These are phyloP conservation scores for Acorus calamus DNA, from an alignment of 106 monocot species.

Conservation along the genomic window DNA sequence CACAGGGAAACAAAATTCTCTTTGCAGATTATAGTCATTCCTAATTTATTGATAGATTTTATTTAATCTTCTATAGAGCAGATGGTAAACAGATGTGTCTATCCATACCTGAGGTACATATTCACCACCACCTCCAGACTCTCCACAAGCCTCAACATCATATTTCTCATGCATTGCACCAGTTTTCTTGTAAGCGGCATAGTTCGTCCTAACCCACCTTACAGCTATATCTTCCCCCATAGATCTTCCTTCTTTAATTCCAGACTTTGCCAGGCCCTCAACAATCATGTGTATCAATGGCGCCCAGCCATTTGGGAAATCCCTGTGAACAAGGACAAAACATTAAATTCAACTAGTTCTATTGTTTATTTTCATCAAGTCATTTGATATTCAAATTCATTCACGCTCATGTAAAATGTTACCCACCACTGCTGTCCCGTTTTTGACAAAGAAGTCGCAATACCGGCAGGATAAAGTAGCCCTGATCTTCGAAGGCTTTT, in stretches of 20 bases:
- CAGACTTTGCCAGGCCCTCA: conserved; percentile 61
- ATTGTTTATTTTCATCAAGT: too few species aligned
- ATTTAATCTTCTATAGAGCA: too few species aligned
- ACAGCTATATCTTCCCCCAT: conserved; percentile 71
- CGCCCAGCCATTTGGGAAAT: conserved; percentile 98
- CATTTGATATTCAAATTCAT: too few species aligned
- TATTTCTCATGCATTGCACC: conserved; percentile 92
- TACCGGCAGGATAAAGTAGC: conserved; percentile 51
- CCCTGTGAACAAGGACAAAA: conserved; percentile 31
- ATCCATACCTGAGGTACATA: conserved; percentile 68
- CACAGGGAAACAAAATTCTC: too few species aligned
- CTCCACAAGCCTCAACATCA: conserved; percentile 65
- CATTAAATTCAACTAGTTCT: too few species aligned
- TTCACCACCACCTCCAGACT: conserved; percentile 70
- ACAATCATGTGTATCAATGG: conserved; percentile 83
- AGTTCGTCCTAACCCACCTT: conserved; percentile 87
- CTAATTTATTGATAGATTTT: too few species aligned
- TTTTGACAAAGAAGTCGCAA: conserved; percentile 69
- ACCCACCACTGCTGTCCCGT: conserved; percentile 79
- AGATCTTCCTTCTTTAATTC: conserved; percentile 34
- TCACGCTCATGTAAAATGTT: background rate
- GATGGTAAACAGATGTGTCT: too few species aligned
- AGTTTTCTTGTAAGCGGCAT: conserved; percentile 45
- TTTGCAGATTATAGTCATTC: too few species aligned
- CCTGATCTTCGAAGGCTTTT: conserved; percentile 66